Evolutionary conservation across 2,329 filamentous ascomycete species (phyloP).

Genomic region (Albifimbria verrucaria): DNA sequence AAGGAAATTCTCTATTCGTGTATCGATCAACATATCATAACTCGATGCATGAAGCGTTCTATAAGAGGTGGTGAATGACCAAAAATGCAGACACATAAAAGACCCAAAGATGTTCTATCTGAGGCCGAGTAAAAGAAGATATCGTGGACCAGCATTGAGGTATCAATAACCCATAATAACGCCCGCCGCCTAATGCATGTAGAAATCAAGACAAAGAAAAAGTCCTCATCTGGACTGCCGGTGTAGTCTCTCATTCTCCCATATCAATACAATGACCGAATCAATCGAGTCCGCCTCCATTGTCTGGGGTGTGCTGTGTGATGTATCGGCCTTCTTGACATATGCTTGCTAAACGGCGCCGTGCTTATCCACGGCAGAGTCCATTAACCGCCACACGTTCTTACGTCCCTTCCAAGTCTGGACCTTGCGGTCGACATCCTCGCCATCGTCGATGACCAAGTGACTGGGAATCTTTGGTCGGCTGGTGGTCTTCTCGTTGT

Average conservation of each 20-base stretch:
- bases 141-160: neutral
- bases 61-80: neutral
- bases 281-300: slow-evolving; percentile 27
- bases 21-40: neutral
- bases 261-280: slow-evolving; percentile 38
- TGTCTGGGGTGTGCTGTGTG: slow-evolving; percentile 11
- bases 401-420: slow-evolving; percentile 32
- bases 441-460: slow-evolving; percentile 27
- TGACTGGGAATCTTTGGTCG: slow-evolving; percentile 20
- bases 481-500: slow-evolving; percentile 6
- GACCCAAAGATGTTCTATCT: neutral
- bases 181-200: too few species aligned
- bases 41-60: neutral
- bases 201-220: too few species aligned
- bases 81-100: neutral
- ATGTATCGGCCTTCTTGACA: slow-evolving; percentile 26
- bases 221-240: neutral
- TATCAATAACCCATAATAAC: neutral
- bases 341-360: slow-evolving; percentile 47
- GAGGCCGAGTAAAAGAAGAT: too few species aligned
- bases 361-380: slow-evolving; percentile 29
- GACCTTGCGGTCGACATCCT: slow-evolving; percentile 23
- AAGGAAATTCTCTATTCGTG: neutral
- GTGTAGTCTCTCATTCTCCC: slow-evolving; percentile 23
- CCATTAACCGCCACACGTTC: slow-evolving; percentile 38